These are phyloP conservation scores for Talaromyces adpressus DNA, from an alignment of 495 filamentous ascomycete genomes.

Conservation along the genomic window DNA sequence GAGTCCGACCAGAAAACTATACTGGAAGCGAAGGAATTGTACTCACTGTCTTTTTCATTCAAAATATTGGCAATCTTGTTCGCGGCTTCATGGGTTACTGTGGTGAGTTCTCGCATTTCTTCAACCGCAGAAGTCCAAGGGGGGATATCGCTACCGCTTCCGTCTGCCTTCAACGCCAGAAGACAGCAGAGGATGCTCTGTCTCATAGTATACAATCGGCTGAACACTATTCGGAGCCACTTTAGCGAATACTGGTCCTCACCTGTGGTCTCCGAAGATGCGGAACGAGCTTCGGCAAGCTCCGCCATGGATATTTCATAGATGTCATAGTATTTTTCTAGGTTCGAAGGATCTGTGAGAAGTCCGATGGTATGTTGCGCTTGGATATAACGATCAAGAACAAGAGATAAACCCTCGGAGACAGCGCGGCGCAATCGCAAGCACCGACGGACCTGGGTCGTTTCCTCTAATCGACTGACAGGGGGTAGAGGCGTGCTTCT, in stretches of 20 bases:
- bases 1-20: neutral
- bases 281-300: slow-evolving; percentile 56
- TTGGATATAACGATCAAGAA: slow-evolving; percentile 63
- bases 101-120: slow-evolving; percentile 58
- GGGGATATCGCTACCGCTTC: slow-evolving; percentile 68
- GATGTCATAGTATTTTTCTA: slow-evolving; percentile 86
- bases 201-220: slow-evolving; percentile 70
- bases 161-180: slow-evolving; percentile 80
- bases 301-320: slow-evolving; percentile 83
- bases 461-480: slow-evolving; percentile 73
- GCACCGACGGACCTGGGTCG: slow-evolving; percentile 71
- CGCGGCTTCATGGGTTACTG: slow-evolving; percentile 44
- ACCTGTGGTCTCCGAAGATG: slow-evolving; percentile 51
- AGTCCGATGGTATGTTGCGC: slow-evolving; percentile 59
- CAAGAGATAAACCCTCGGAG: slow-evolving; percentile 56
- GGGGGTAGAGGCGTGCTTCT: slow-evolving; percentile 83
- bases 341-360: slow-evolving; percentile 66
- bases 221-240: slow-evolving; percentile 68
- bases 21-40: neutral
- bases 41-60: slow-evolving; percentile 78
- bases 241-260: slow-evolving; percentile 76
- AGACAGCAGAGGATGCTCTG: slow-evolving; percentile 82
- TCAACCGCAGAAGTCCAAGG: slow-evolving; percentile 76
- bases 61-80: slow-evolving; percentile 60
- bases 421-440: slow-evolving; percentile 68